Evolutionary conservation across 306 rosid genomes (phyloP).

Genomic region (Arachis stenosperma): DNA sequence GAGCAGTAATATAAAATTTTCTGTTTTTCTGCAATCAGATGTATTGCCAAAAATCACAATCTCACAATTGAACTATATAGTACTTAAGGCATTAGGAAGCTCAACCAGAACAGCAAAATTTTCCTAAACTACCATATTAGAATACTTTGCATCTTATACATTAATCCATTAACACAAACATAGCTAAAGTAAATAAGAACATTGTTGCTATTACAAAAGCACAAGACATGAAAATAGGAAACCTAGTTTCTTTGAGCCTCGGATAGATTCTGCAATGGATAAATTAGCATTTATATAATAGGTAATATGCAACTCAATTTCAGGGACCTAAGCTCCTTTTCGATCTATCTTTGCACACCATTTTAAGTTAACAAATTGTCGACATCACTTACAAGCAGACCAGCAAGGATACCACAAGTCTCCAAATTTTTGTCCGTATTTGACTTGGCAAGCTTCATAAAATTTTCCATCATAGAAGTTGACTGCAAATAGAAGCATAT

Average conservation of each 20-base stretch:
- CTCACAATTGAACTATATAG: slow-evolving; percentile 24
- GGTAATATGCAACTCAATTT: neutral
- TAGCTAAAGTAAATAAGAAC: too few species aligned
- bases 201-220: slow-evolving; percentile 6
- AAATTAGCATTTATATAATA: neutral
- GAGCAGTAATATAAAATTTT: slow-evolving; percentile 84
- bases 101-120: neutral
- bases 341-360: slow-evolving; percentile 7
- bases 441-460: slow-evolving; percentile 87
- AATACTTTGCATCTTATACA: slow-evolving; percentile 10
- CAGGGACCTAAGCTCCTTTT: slow-evolving; percentile 10
- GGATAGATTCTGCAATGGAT: neutral
- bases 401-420: slow-evolving; percentile 95
- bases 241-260: slow-evolving; percentile 7
- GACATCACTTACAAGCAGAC: slow-evolving; percentile 82
- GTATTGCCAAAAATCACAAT: slow-evolving; percentile 38
- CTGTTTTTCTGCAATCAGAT: slow-evolving; percentile 80
- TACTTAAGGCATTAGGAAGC: slow-evolving; percentile 21
- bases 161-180: slow-evolving; percentile 7
- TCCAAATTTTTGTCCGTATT: slow-evolving; percentile 87
- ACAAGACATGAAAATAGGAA: slow-evolving; percentile 7
- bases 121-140: slow-evolving; percentile 8
- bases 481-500: slow-evolving; percentile 64
- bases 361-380: neutral
- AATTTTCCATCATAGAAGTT: slow-evolving; percentile 82